A percentile compares a stretch with the other conserved stretches of the same genome.
phyloP scores from a whole-genome alignment of 2,329 filamentous ascomycete genomes.

The Penicillium sp. region DNA sequence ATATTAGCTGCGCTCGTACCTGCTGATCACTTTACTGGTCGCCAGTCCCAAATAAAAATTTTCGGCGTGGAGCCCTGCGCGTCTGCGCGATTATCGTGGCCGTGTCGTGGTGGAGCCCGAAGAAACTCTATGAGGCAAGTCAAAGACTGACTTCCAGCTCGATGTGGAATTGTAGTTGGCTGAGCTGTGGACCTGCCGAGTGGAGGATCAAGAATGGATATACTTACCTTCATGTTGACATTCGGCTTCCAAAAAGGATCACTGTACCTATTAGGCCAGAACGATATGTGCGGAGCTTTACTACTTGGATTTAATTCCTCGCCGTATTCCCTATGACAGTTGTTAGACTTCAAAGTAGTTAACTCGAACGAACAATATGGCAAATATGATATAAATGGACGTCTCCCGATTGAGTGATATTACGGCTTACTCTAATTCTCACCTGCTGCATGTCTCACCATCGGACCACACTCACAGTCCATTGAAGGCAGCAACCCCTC shows the following conservation, averaged over 20 bases:
- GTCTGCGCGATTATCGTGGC: constrained; percentile 16
- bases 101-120: constrained; percentile 7
- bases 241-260: neutral
- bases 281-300: no score
- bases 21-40: constrained; percentile 7
- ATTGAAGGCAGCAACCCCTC: neutral
- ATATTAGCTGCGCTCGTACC: neutral
- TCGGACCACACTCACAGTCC: neutral
- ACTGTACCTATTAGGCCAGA: neutral
- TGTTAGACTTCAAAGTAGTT: no score
- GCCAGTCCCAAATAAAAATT: constrained; percentile 11
- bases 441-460: neutral
- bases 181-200: constrained; percentile 13
- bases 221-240: neutral
- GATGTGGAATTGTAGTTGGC: no score
- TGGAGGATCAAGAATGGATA: constrained; percentile 2
- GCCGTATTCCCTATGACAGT: no score
- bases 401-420: neutral
- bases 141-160: constrained; percentile 13
- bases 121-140: constrained; percentile 13
- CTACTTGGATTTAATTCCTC: no score
- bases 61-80: constrained; percentile 11
- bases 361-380: no score
- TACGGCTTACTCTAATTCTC: neutral
- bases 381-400: no score